Evolutionary conservation across 2,329 filamentous ascomycete genomes (phyloP).

Genomic region (Colletotrichum noveboracense): DNA sequence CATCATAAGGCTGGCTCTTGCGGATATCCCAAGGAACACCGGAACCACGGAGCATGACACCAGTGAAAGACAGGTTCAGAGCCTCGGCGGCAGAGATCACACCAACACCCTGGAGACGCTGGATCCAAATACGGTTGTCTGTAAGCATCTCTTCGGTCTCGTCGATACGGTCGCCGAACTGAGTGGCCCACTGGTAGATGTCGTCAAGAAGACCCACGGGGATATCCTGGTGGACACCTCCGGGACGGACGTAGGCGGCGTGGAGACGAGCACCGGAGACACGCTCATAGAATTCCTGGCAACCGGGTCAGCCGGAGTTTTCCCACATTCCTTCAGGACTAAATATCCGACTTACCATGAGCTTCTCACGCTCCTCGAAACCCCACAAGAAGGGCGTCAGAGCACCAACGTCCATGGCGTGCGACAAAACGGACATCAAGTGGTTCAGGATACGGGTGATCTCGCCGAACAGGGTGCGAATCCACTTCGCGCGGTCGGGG

Average conservation of each 20-base stretch:
- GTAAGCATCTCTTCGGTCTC: conserved; percentile 99
- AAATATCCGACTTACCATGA: conserved; percentile 77
- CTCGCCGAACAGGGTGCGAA: conserved; percentile 93
- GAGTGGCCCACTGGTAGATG: conserved; percentile 99
- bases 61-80: conserved; percentile 95
- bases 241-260: conserved; percentile 94
- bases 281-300: conserved; percentile 98
- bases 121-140: conserved; percentile 99
- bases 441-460: conserved; percentile 95
- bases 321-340: neutral
- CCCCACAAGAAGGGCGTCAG: conserved; percentile 99
- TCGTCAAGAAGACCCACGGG: conserved; percentile 94
- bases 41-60: conserved; percentile 97
- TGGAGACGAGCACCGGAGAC: conserved; percentile 97
- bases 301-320: conserved; percentile 11
- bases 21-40: conserved; percentile 96
- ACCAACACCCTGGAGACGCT: conserved; percentile 88
- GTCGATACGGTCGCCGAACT: conserved; percentile 97
- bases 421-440: conserved; percentile 95
- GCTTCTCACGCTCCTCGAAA: conserved; percentile 99
- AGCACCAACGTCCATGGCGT: conserved; percentile 99
- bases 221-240: conserved; percentile 95
- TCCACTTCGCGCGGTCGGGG: conserved; percentile 94
- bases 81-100: conserved; percentile 91
- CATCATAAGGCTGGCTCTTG: conserved; percentile 96